phyloP scores from a whole-genome alignment of 805 yeast genomes.

The Saccharomycopsis synnaedendra region DNA sequence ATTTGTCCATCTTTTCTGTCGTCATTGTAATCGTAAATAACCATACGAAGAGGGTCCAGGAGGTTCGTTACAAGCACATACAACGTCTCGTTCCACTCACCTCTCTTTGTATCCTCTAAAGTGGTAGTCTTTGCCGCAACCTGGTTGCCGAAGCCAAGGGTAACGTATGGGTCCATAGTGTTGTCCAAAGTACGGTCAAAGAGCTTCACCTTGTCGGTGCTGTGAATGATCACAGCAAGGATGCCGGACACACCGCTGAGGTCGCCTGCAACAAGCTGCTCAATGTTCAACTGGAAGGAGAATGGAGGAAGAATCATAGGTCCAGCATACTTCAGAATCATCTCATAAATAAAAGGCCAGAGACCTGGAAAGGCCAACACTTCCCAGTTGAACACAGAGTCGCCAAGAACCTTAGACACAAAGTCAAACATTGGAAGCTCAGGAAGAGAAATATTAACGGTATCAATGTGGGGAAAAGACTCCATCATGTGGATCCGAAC shows the following conservation, averaged over 20 bases:
- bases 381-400: constrained; percentile 80
- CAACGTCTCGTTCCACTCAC: constrained; percentile 69
- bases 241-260: constrained; percentile 80
- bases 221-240: constrained; percentile 52
- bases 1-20: constrained; percentile 68
- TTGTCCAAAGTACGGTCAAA: constrained; percentile 55
- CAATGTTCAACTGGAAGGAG: constrained; percentile 85
- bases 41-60: constrained; percentile 71
- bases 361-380: constrained; percentile 80
- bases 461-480: constrained; percentile 86
- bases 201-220: constrained; percentile 60
- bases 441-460: constrained; percentile 73
- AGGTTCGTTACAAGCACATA: constrained; percentile 61
- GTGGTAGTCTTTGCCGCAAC: constrained; percentile 60
- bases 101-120: constrained; percentile 46
- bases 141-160: constrained; percentile 46
- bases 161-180: constrained; percentile 84
- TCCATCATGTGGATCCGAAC: constrained; percentile 84
- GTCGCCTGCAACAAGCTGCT: constrained; percentile 82
- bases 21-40: constrained; percentile 68
- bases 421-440: constrained; percentile 89
- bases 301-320: constrained; percentile 84
- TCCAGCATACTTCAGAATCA: constrained; percentile 79
- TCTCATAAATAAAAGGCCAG: constrained; percentile 67
- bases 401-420: constrained; percentile 60